These are phyloP conservation scores for Zygosaccharomyces siamensis DNA, from an alignment of 805 yeast genomes.

Conservation along the genomic window DNA sequence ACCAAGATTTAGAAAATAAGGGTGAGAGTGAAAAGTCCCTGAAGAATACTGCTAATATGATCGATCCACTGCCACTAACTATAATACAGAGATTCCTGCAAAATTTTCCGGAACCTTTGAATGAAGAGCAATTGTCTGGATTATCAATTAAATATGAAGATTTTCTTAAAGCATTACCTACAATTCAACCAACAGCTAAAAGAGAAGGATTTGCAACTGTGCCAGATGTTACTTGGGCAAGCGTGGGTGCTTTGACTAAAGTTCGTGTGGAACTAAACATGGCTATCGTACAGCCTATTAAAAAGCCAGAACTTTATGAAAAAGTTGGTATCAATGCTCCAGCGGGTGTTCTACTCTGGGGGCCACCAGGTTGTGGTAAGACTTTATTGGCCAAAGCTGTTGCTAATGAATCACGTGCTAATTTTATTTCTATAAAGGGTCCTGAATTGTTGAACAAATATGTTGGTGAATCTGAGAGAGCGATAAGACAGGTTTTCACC, in stretches of 20 bases:
- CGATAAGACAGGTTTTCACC: conserved; percentile 87
- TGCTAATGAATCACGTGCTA: conserved; percentile 94
- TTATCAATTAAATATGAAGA: conserved; percentile 74
- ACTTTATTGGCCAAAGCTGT: conserved; percentile 95
- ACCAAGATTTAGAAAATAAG: conserved; percentile 10
- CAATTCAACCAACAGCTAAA: conserved; percentile 94
- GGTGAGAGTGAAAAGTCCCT: conserved; percentile 16
- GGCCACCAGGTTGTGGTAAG: conserved; percentile 99
- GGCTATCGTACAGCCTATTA: conserved; percentile 97
- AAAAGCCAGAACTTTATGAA: conserved; percentile 82
- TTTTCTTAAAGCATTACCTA: conserved; percentile 79
- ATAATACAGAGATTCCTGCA: conserved; percentile 68
- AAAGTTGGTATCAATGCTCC: conserved; percentile 95
- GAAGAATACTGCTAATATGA: conserved; percentile 34
- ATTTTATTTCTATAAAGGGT: conserved; percentile 92
- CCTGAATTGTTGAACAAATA: conserved; percentile 92
- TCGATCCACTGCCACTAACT: conserved; percentile 42
- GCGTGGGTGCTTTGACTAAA: conserved; percentile 81
- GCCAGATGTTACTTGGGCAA: conserved; percentile 95
- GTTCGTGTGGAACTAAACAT: conserved; percentile 87
- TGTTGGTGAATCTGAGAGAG: conserved; percentile 94
- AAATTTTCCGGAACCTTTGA: conserved; percentile 74
- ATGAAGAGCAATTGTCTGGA: conserved; percentile 68
- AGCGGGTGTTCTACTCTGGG: conserved; percentile 96
- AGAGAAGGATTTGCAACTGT: conserved; percentile 98